Conservation (phyloP, 2,329 filamentous ascomycete species). For the Botrytis aclada region DNA sequence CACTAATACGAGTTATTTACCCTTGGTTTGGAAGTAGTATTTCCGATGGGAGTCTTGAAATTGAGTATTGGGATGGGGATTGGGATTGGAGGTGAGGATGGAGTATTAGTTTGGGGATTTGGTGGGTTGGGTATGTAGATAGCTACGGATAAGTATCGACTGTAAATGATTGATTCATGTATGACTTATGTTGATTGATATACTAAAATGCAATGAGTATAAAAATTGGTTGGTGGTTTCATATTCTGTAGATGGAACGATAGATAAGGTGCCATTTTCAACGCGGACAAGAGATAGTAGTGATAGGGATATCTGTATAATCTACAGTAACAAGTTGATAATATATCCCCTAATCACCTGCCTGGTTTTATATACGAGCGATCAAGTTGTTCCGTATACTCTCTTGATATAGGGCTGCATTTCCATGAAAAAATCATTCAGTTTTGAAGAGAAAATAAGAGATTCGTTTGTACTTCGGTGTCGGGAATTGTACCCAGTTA, state of each 20-base stretch:
- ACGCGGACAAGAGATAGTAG: too few relatives aligned
- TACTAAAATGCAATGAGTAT: neutral
- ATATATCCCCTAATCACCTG: neutral
- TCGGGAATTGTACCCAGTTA: rapidly evolving
- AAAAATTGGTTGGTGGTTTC: neutral
- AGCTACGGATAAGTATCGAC: too few relatives aligned
- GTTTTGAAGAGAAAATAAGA: neutral
- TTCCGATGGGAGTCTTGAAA: too few relatives aligned
- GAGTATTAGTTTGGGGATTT: too few relatives aligned
- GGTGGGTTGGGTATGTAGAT: neutral
- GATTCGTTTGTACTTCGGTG: neutral
- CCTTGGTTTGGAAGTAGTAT: too few relatives aligned
- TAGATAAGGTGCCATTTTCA: neutral
- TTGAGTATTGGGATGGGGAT: too few relatives aligned
- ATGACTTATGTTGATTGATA: neutral
- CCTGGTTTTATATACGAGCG: neutral
- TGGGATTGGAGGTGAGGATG: neutral
- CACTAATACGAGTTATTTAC: too few relatives aligned
- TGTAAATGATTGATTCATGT: too few relatives aligned
- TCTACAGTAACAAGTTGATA: neutral
- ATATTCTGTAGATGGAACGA: neutral
- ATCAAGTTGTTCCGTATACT: neutral
- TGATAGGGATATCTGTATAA: too few relatives aligned
- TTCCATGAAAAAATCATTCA: neutral
- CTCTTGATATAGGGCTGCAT: neutral